Conservation (phyloP, 2,329 filamentous ascomycete species). For the Paraphoma sp. region DNA sequence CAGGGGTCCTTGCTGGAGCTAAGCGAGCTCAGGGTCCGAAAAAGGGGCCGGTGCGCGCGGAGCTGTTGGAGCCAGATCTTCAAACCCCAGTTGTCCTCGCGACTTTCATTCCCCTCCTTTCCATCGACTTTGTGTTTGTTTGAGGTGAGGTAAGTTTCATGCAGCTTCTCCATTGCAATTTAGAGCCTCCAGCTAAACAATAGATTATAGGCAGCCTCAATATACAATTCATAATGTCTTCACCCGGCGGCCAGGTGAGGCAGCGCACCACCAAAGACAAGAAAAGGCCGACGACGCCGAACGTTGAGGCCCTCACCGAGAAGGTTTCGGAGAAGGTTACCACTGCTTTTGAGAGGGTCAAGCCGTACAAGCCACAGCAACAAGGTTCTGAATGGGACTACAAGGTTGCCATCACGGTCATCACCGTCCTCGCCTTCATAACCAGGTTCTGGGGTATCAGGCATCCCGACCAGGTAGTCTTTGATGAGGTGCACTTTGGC, state of each 20-base stretch:
- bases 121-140: slow-evolving; percentile 21
- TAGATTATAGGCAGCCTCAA: slow-evolving; percentile 32
- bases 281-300: slow-evolving; percentile 47
- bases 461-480: slow-evolving; percentile 95
- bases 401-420: slow-evolving; percentile 75
- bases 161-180: slow-evolving; percentile 4
- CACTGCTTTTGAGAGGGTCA: slow-evolving; percentile 38
- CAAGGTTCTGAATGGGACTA: slow-evolving; percentile 78
- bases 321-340: slow-evolving; percentile 32
- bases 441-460: slow-evolving; percentile 96
- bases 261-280: slow-evolving; percentile 48
- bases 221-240: slow-evolving; percentile 43
- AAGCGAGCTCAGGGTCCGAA: slow-evolving; percentile 1
- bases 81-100: slow-evolving; percentile 20
- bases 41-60: slow-evolving; percentile 21
- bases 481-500: slow-evolving; percentile 99
- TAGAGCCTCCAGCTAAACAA: slow-evolving; percentile 18
- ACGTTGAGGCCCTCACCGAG: slow-evolving; percentile 32
- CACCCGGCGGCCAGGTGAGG: slow-evolving; percentile 44
- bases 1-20: background rate
- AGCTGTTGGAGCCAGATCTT: slow-evolving; percentile 27
- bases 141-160: slow-evolving; percentile 27
- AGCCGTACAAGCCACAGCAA: slow-evolving; percentile 40
- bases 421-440: slow-evolving; percentile 84
- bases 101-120: slow-evolving; percentile 24